Conservation (phyloP, 805 yeast genomes). For the Saccharomyces jurei region DNA sequence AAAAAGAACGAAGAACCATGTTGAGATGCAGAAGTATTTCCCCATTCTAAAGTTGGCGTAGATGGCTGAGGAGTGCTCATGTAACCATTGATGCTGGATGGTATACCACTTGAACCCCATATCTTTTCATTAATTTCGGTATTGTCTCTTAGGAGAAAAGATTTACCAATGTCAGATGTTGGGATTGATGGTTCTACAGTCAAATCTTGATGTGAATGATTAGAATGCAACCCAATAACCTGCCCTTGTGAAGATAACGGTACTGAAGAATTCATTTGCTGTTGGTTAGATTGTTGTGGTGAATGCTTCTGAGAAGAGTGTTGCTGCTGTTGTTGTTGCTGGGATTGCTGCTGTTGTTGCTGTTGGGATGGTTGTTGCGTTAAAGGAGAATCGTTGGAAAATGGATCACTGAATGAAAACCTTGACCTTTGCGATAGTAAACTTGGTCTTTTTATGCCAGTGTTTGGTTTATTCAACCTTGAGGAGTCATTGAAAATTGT, state of each 20-base stretch:
- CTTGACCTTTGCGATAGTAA: conserved; percentile 56
- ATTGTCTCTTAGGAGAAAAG: conserved; percentile 35
- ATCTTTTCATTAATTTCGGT: conserved; percentile 30
- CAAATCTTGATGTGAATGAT: conserved; percentile 3
- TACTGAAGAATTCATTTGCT: not conserved
- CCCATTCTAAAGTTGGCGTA: conserved; percentile 29
- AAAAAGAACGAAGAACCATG: conserved; percentile 23
- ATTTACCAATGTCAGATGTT: conserved; percentile 29
- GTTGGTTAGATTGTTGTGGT: not conserved
- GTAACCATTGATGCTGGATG: conserved; percentile 26
- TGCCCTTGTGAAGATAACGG: not conserved
- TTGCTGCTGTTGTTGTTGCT: conserved; percentile 10
- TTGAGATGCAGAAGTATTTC: conserved; percentile 14
- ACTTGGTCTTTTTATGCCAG: conserved; percentile 28
- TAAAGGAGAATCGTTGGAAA: conserved; percentile 27
- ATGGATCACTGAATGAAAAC: conserved; percentile 62
- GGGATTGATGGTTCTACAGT: not conserved
- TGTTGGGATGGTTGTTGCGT: conserved; percentile 2
- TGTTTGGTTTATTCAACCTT: not conserved
- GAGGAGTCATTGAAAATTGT: not conserved
- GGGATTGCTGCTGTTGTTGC: conserved; percentile 6
- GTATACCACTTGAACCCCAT: conserved; percentile 29
- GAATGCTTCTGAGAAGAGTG: conserved; percentile 6
- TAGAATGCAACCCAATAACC: not conserved
- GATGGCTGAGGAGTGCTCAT: conserved; percentile 22